phyloP scores from a whole-genome alignment of 176 grass and related monocot species.

The Oryza punctata region DNA sequence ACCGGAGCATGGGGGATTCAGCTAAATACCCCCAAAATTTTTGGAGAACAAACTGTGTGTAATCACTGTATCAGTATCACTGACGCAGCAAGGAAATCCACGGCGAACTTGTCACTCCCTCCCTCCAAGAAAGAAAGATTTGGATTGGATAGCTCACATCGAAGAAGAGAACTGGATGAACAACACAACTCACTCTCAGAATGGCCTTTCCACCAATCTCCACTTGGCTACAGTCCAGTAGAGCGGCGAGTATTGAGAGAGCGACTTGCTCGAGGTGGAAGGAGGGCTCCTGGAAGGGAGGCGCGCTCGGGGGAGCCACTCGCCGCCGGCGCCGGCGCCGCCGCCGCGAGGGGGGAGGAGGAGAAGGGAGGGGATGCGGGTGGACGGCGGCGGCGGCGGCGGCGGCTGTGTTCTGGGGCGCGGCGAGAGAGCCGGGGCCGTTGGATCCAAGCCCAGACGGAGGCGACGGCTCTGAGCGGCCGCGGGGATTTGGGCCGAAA shows the following conservation, averaged over 20 bases:
- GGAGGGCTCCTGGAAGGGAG: not conserved
- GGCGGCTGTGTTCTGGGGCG: no score
- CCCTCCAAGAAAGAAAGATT: not conserved
- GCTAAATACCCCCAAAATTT: not conserved
- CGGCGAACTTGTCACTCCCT: not conserved
- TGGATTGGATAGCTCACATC: not conserved
- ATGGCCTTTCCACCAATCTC: not conserved
- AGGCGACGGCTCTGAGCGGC: not conserved
- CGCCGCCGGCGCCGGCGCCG: no score
- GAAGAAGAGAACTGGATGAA: not conserved
- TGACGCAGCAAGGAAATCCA: not conserved
- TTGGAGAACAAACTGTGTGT: not conserved
- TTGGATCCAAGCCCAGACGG: not conserved
- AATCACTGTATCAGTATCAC: not conserved
- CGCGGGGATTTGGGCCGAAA: not conserved
- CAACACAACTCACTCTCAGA: not conserved
- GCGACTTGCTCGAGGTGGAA: not conserved
- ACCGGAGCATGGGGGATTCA: conserved; percentile 40
- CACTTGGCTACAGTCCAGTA: not conserved
- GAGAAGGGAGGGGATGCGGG: not conserved
- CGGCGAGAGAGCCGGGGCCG: not conserved
- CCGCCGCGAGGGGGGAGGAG: not conserved
- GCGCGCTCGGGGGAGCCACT: not conserved
- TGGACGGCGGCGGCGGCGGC: no score
- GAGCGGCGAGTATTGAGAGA: not conserved